Evolutionary conservation across 257 asterid genomes (phyloP).

Genomic region (Ligustrum vulgare): DNA sequence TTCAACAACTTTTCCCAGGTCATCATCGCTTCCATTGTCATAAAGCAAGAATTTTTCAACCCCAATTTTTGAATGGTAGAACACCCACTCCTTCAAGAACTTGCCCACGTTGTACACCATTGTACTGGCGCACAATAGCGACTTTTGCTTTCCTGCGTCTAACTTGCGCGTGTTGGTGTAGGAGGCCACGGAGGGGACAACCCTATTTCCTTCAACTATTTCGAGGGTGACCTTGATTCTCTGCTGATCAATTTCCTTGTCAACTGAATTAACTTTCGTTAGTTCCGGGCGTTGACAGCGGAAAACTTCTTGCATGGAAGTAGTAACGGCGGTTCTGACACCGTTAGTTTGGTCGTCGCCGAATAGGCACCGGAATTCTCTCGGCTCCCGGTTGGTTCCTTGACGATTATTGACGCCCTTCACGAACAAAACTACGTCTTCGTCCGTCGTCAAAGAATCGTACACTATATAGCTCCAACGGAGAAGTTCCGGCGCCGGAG

Average conservation of each 20-base stretch:
- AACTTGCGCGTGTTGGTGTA: constrained; percentile 52
- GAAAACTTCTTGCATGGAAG: constrained; percentile 80
- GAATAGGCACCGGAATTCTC: constrained; percentile 62
- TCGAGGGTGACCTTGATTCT: constrained; percentile 50
- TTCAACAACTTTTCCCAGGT: constrained; percentile 32
- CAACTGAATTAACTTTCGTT: constrained; percentile 15
- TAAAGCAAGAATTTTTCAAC: constrained; percentile 65
- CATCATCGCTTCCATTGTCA: constrained; percentile 82
- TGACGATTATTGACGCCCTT: constrained; percentile 72
- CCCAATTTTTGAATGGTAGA: constrained; percentile 68
- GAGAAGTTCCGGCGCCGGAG: constrained; percentile 33
- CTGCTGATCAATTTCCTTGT: background rate
- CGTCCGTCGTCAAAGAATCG: constrained; percentile 64
- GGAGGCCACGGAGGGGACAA: constrained; percentile 76
- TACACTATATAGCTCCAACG: constrained; percentile 56
- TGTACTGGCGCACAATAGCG: constrained; percentile 75
- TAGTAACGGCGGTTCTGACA: constrained; percentile 60
- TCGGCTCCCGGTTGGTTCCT: constrained; percentile 48
- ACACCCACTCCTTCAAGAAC: constrained; percentile 67
- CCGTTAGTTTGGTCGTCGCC: constrained; percentile 39
- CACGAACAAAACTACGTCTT: constrained; percentile 70
- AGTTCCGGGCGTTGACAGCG: constrained; percentile 60
- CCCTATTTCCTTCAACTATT: constrained; percentile 34
- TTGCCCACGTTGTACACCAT: constrained; percentile 80
- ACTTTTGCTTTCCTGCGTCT: constrained; percentile 11